phyloP scores from a whole-genome alignment of 1,284 basidiomycete genomes.

The Microbotryum scabiosae region DNA sequence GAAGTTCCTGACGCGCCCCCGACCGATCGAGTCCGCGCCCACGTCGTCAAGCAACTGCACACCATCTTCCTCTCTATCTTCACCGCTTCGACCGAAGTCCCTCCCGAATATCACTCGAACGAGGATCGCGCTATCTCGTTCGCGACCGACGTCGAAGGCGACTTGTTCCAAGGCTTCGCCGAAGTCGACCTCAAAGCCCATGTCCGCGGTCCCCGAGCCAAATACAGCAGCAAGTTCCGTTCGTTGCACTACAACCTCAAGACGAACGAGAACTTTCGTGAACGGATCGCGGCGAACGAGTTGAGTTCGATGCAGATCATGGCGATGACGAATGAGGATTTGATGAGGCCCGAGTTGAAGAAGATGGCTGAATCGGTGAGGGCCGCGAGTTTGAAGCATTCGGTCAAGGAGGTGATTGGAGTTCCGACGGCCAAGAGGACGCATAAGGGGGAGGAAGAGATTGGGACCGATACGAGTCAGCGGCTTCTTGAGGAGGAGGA shows the following conservation, averaged over 20 bases:
- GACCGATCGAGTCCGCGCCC: constrained; percentile 23
- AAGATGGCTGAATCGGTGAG: constrained; percentile 68
- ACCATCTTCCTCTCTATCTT: constrained; percentile 26
- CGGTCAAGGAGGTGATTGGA: constrained; percentile 60
- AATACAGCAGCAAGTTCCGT: constrained; percentile 34
- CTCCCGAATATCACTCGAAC: too few relatives aligned
- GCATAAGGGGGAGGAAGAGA: constrained; percentile 78
- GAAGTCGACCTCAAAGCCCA: constrained; percentile 30
- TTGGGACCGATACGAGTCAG: constrained; percentile 53
- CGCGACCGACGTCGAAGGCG: constrained; percentile 29
- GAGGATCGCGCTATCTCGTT: constrained; percentile 17
- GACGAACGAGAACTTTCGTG: constrained; percentile 32
- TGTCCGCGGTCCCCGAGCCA: constrained; percentile 21
- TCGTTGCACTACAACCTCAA: constrained; percentile 35
- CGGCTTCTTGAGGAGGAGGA: constrained; percentile 12
- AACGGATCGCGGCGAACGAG: constrained; percentile 54
- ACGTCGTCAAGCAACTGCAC: constrained; percentile 24
- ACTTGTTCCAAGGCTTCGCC: constrained; percentile 28
- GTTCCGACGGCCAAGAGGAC: constrained; percentile 75
- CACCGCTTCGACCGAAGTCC: constrained; percentile 11
- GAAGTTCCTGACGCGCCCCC: constrained; percentile 2
- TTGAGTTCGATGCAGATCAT: constrained; percentile 63
- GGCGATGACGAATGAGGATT: constrained; percentile 71
- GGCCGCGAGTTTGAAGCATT: constrained; percentile 67
- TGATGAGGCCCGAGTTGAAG: constrained; percentile 72